Evolutionary conservation across 257 asterid genomes (phyloP).

Genomic region (Linderniella brevidens): DNA sequence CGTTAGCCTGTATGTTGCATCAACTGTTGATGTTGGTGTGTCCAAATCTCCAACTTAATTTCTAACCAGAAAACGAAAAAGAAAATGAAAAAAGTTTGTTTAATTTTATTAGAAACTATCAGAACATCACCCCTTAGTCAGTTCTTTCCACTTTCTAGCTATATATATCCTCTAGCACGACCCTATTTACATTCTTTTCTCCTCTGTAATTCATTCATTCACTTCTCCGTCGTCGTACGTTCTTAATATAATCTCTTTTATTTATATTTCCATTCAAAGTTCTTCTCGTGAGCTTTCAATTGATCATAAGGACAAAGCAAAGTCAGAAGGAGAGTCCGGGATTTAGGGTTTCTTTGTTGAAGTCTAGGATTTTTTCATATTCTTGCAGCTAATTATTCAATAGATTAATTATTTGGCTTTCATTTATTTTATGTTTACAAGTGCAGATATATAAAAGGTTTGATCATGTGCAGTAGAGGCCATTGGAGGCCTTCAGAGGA

Average conservation of each 20-base stretch:
- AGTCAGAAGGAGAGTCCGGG: too few species aligned
- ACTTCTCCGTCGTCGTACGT: too few species aligned
- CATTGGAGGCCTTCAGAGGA: conserved; percentile 96
- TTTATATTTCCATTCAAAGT: too few species aligned
- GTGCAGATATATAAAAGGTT: background rate
- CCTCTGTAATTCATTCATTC: too few species aligned
- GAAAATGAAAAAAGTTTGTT: conserved; percentile 13
- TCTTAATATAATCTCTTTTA: too few species aligned
- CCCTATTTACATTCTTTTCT: conserved; percentile 10
- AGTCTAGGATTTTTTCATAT: too few species aligned
- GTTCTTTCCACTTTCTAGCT: conserved; percentile 3
- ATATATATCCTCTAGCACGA: conserved; percentile 10
- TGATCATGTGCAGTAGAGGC: conserved; percentile 54
- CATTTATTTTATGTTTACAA: background rate
- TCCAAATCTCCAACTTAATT: conserved; percentile 46
- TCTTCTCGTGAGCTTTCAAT: too few species aligned
- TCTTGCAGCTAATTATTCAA: too few species aligned
- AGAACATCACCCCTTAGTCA: background rate
- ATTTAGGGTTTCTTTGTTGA: too few species aligned
- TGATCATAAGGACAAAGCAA: too few species aligned
- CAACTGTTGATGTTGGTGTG: conserved; percentile 53
- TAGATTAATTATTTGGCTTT: too few species aligned
- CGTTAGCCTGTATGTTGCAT: conserved; percentile 74
- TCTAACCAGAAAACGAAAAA: conserved; percentile 42
- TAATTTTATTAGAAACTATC: conserved; percentile 19